A percentile compares a stretch with the other conserved stretches of the same genome.
Conservation (phyloP, 2,329 filamentous ascomycete species). For the Exophiala spinifera region DNA sequence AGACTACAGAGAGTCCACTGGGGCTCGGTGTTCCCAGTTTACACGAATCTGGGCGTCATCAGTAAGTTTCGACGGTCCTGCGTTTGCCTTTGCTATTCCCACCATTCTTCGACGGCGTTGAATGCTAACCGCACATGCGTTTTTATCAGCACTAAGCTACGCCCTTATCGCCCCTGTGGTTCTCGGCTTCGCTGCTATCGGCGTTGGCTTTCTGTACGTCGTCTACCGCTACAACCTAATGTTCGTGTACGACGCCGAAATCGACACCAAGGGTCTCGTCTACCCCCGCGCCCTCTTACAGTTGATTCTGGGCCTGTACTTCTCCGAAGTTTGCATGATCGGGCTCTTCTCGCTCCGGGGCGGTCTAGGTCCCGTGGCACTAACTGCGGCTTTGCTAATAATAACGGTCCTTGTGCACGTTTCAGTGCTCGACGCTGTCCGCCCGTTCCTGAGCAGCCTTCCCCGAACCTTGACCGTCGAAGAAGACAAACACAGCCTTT, state of each 20-base stretch:
- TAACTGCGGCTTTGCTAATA: slow-evolving; percentile 73
- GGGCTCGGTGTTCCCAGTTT: slow-evolving; percentile 76
- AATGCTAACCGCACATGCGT: too few relatives aligned
- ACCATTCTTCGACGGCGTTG: too few relatives aligned
- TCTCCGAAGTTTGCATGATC: slow-evolving; percentile 78
- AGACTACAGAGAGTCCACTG: slow-evolving; percentile 70
- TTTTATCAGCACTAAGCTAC: slow-evolving; percentile 83
- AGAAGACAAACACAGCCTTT: slow-evolving; percentile 6
- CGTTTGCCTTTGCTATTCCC: neutral
- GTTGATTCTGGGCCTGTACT: slow-evolving; percentile 76
- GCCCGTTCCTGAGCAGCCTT: slow-evolving; percentile 59
- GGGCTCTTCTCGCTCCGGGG: slow-evolving; percentile 65
- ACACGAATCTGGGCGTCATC: slow-evolving; percentile 80
- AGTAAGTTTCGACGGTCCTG: slow-evolving; percentile 13
- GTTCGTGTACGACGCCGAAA: slow-evolving; percentile 74
- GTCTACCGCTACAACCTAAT: slow-evolving; percentile 89
- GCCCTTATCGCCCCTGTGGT: slow-evolving; percentile 83
- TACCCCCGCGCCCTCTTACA: slow-evolving; percentile 89
- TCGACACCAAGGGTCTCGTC: slow-evolving; percentile 84
- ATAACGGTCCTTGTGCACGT: slow-evolving; percentile 74
- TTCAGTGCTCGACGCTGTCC: slow-evolving; percentile 45
- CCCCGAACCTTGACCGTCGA: slow-evolving; percentile 51
- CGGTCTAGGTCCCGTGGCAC: slow-evolving; percentile 58
- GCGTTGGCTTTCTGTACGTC: slow-evolving; percentile 75
- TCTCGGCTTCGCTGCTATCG: slow-evolving; percentile 74